These are phyloP conservation scores for Suhomyces atakaporum DNA, from an alignment of 1,139 yeast species.

Conservation along the genomic window DNA sequence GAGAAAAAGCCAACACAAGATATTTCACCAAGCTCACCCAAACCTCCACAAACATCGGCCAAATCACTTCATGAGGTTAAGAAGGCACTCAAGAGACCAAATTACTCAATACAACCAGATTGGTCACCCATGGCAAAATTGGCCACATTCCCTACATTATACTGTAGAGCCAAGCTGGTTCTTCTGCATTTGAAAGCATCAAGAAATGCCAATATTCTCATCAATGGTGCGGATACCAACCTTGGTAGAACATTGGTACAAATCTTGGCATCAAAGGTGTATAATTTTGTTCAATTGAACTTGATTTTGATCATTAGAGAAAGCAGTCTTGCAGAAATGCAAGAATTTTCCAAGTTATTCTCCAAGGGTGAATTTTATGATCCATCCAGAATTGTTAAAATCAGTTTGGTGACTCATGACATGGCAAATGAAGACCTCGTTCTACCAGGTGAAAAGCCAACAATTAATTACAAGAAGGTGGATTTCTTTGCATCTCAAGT, in stretches of 20 bases:
- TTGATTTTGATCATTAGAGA: constrained; percentile 39
- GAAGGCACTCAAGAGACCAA: background rate
- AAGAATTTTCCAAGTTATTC: constrained; percentile 25
- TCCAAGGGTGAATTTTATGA: constrained; percentile 23
- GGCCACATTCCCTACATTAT: constrained; percentile 37
- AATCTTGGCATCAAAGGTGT: constrained; percentile 28
- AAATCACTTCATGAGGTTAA: constrained; percentile 4
- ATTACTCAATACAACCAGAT: constrained; percentile 6
- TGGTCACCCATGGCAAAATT: constrained; percentile 40
- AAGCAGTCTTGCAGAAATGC: constrained; percentile 22
- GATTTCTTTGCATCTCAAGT: constrained; percentile 44
- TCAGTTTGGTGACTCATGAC: constrained; percentile 39
- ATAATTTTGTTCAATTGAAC: constrained; percentile 26
- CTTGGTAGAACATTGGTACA: constrained; percentile 43
- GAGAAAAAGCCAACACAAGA: background rate
- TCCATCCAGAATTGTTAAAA: constrained; percentile 23
- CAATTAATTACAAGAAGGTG: constrained; percentile 42
- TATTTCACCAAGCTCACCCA: too few relatives aligned
- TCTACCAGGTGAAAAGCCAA: constrained; percentile 39
- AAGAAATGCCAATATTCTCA: constrained; percentile 30
- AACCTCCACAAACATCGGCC: background rate
- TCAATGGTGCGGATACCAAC: constrained; percentile 49
- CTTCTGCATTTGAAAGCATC: constrained; percentile 29
- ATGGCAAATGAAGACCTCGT: constrained; percentile 37
- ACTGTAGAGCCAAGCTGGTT: constrained; percentile 43